Percentiles rank a stretch among this genome's conserved stretches.
These are phyloP conservation scores for Lolium perenne DNA, from an alignment of 176 grass and related monocot species.

Conservation along the genomic window DNA sequence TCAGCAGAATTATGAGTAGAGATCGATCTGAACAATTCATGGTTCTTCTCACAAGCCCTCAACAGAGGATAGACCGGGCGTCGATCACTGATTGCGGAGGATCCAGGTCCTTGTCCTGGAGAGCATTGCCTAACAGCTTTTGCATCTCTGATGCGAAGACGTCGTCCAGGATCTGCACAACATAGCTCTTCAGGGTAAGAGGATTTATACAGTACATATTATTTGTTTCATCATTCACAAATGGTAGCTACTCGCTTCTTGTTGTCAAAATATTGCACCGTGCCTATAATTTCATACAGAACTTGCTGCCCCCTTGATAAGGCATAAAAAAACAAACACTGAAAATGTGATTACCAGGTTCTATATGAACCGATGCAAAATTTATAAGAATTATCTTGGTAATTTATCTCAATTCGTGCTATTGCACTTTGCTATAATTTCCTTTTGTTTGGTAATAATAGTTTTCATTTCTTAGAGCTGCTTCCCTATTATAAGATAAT, in stretches of 20 bases:
- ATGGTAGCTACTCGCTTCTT: background rate
- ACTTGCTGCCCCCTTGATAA: background rate
- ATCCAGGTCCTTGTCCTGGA: constrained; percentile 89
- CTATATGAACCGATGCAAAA: background rate
- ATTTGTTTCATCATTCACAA: background rate
- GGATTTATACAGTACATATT: background rate
- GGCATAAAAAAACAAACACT: background rate
- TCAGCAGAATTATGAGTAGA: background rate
- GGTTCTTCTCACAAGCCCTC: background rate
- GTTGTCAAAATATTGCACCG: background rate
- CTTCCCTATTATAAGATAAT: background rate
- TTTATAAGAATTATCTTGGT: background rate
- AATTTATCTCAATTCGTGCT: background rate
- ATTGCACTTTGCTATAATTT: background rate
- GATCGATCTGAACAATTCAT: background rate
- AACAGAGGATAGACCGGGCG: constrained; percentile 84
- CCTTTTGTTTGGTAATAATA: background rate
- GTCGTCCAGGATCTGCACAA: constrained; percentile 85
- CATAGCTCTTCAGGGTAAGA: constrained; percentile 21
- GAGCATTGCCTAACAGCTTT: constrained; percentile 83
- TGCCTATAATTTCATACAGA: background rate
- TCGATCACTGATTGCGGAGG: constrained; percentile 84
- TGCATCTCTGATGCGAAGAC: constrained; percentile 94
- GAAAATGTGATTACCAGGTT: background rate
- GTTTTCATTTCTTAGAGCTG: constrained; percentile 10